These are phyloP conservation scores for Platanthera zijinensis DNA, from an alignment of 106 monocot species.

Conservation along the genomic window DNA sequence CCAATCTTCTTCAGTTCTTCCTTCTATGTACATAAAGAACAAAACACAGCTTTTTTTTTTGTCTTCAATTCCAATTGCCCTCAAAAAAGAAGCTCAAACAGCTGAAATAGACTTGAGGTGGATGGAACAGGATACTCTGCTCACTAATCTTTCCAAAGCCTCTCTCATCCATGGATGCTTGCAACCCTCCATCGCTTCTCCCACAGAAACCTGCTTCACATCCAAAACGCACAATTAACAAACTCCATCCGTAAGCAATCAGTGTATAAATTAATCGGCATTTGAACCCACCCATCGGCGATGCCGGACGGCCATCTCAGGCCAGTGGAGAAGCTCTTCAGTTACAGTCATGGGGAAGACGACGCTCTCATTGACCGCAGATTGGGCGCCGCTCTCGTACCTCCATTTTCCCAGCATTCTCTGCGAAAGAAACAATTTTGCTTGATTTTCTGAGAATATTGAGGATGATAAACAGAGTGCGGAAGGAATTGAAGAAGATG, in stretches of 20 bases:
- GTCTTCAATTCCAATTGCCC: background rate
- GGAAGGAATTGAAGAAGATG: background rate
- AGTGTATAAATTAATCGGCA: no score
- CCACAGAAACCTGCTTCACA: constrained; percentile 22
- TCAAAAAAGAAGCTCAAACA: background rate
- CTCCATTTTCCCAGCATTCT: constrained; percentile 35
- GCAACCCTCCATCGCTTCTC: constrained; percentile 27
- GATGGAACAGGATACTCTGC: constrained; percentile 11
- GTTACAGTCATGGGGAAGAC: constrained; percentile 51
- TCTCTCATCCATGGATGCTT: constrained; percentile 46
- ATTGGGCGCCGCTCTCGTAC: constrained; percentile 30
- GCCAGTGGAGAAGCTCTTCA: constrained; percentile 31
- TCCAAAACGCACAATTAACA: background rate
- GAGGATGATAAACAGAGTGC: no score
- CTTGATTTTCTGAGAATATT: background rate
- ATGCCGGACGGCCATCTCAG: constrained; percentile 29
- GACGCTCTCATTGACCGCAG: constrained; percentile 23
- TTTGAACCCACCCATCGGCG: constrained; percentile 32
- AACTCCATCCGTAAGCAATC: background rate
- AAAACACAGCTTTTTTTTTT: background rate
- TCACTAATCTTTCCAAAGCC: constrained; percentile 37
- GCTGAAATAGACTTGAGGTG: background rate
- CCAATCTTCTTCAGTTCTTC: no score
- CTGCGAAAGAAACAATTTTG: constrained; percentile 7
- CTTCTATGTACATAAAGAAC: no score